phyloP scores from a whole-genome alignment of 2,329 filamentous ascomycete species.

The Bipolaris sorokiniana region DNA sequence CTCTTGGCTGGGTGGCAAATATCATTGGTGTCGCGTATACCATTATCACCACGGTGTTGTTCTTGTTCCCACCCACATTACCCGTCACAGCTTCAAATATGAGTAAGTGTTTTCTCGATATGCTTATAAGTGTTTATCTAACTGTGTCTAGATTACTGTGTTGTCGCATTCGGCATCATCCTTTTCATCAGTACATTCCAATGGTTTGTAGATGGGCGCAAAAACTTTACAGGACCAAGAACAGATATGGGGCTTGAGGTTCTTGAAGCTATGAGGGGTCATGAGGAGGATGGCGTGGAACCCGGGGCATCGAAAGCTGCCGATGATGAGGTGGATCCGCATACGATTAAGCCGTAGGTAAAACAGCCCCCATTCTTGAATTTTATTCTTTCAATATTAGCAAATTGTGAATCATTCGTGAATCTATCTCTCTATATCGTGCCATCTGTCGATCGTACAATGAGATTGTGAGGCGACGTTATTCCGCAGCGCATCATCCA shows the following conservation, averaged over 20 bases:
- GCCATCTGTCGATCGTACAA: too few relatives aligned
- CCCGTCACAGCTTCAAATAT: slow-evolving; percentile 71
- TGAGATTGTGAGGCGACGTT: too few relatives aligned
- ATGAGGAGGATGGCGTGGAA: slow-evolving; percentile 17
- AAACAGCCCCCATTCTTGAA: background rate
- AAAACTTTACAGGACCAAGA: slow-evolving; percentile 63
- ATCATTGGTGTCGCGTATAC: slow-evolving; percentile 67
- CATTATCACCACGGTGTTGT: slow-evolving; percentile 73
- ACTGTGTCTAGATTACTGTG: slow-evolving; percentile 55
- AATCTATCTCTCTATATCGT: background rate
- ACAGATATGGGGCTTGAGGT: slow-evolving; percentile 53
- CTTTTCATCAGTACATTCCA: slow-evolving; percentile 63
- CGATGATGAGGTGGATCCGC: slow-evolving; percentile 10
- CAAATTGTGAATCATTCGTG: background rate
- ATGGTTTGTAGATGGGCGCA: slow-evolving; percentile 66
- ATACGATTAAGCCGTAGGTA: background rate
- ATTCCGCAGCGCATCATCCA: too few relatives aligned
- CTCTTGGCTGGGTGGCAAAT: slow-evolving; percentile 67
- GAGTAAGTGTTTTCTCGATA: slow-evolving; percentile 57
- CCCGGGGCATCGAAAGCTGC: slow-evolving; percentile 12
- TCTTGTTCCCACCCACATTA: slow-evolving; percentile 72
- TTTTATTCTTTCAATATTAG: background rate
- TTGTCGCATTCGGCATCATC: slow-evolving; percentile 64
- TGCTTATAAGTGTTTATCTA: slow-evolving; percentile 8
- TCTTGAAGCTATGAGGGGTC: slow-evolving; percentile 39